Conservation (phyloP, 2,329 filamentous ascomycete genomes). For the Exutisphaerella laricina region DNA sequence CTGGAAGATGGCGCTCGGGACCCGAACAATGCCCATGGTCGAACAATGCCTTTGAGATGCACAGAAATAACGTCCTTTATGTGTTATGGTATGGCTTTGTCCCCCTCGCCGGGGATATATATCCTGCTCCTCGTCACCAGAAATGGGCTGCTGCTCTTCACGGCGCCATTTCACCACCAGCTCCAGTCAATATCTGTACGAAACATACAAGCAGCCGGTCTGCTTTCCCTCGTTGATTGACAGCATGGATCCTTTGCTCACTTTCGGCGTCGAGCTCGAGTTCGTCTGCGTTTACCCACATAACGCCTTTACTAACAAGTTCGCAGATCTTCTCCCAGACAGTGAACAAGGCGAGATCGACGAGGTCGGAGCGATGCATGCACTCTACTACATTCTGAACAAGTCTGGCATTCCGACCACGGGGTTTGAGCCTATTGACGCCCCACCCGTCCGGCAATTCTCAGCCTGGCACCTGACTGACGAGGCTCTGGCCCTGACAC, state of each 20-base stretch:
- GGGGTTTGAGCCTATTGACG: not conserved
- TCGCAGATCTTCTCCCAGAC: not conserved
- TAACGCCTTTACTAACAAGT: slow-evolving; percentile 5
- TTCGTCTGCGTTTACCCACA: slow-evolving; percentile 14
- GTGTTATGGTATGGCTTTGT: not conserved
- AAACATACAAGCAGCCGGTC: not conserved
- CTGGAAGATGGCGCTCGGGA: no score
- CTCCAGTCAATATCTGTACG: not conserved
- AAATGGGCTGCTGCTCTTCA: not conserved
- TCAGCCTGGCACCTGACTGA: not conserved
- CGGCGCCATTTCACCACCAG: not conserved
- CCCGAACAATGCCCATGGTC: no score
- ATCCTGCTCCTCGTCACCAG: not conserved
- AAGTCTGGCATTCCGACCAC: slow-evolving; percentile 3
- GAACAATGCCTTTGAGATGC: no score
- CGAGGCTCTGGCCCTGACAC: slow-evolving; percentile 3
- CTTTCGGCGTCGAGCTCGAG: slow-evolving; percentile 24
- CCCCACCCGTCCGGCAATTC: not conserved
- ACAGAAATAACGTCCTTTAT: no score
- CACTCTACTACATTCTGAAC: slow-evolving; percentile 2
- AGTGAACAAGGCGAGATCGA: not conserved
- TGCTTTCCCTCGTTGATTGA: not conserved
- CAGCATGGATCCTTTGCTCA: slow-evolving; percentile 7
- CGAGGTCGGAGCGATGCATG: not conserved
- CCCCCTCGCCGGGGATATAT: no score